phyloP scores from a whole-genome alignment of 306 rosid species.

The Corylus avellana region DNA sequence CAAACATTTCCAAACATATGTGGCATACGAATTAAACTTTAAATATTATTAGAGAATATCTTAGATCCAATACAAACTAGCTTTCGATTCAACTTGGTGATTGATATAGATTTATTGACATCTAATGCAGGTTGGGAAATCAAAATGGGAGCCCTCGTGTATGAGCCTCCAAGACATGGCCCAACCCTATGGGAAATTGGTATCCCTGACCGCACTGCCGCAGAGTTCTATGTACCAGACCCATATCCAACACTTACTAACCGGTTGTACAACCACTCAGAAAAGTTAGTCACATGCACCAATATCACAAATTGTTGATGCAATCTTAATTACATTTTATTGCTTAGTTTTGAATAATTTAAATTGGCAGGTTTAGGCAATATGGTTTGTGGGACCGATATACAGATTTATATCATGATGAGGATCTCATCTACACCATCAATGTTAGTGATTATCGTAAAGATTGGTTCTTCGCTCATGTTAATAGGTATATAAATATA shows the following conservation, averaged over 20 bases:
- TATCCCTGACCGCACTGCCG: constrained; percentile 80
- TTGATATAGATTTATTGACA: too few relatives aligned
- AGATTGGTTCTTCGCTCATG: constrained; percentile 71
- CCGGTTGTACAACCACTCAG: background rate
- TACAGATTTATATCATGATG: constrained; percentile 40
- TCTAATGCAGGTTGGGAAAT: constrained; percentile 39
- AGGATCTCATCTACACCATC: constrained; percentile 52
- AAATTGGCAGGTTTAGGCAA: constrained; percentile 51
- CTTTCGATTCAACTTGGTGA: too few relatives aligned
- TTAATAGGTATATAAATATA: constrained; percentile 35
- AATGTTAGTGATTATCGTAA: constrained; percentile 29
- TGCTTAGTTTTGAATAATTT: background rate
- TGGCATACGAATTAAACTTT: too few relatives aligned
- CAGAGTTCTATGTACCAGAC: constrained; percentile 64
- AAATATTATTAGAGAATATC: too few relatives aligned
- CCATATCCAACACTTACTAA: constrained; percentile 36
- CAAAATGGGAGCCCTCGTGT: constrained; percentile 37
- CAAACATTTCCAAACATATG: too few relatives aligned
- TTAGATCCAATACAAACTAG: too few relatives aligned
- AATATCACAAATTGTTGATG: too few relatives aligned
- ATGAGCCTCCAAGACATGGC: constrained; percentile 75
- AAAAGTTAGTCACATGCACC: background rate
- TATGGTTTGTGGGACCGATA: constrained; percentile 73
- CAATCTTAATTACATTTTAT: background rate
- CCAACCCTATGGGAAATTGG: constrained; percentile 89